Percentiles rank a stretch among this genome's conserved stretches.
These are phyloP conservation scores for Neurospora tetraspora DNA, from an alignment of 495 filamentous ascomycete species.

Conservation along the genomic window DNA sequence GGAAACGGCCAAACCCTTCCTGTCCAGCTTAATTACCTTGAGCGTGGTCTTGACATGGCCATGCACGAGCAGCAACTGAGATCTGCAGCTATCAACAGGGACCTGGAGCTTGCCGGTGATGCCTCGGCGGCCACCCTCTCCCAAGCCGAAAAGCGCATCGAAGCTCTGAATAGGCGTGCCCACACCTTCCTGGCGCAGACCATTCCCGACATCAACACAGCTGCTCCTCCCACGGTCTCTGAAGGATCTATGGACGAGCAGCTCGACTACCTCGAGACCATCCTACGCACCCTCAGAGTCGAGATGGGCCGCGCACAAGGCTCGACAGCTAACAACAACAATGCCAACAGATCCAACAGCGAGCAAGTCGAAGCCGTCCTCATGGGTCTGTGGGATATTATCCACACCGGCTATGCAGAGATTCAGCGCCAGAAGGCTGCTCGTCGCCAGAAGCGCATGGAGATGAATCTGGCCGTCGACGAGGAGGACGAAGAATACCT, in stretches of 20 bases:
- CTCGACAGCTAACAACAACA: conserved; percentile 8
- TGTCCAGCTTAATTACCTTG: conserved; percentile 33
- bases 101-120: conserved; percentile 8
- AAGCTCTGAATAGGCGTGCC: conserved; percentile 23
- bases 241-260: conserved; percentile 25
- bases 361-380: conserved; percentile 52
- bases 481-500: conserved; percentile 37
- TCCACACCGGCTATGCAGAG: conserved; percentile 53
- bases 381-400: conserved; percentile 62
- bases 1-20: conserved; percentile 35
- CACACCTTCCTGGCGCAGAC: conserved; percentile 20
- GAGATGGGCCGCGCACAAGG: conserved; percentile 24
- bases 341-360: conserved; percentile 26
- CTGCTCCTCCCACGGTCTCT: conserved; percentile 17
- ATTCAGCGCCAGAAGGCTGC: conserved; percentile 42
- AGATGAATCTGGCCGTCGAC: conserved; percentile 25
- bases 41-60: conserved; percentile 23
- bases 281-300: conserved; percentile 19
- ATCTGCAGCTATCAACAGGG: conserved; percentile 3
- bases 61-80: conserved; percentile 16
- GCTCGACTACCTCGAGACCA: conserved; percentile 30
- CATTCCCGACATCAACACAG: conserved; percentile 11
- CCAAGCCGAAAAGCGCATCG: conserved; percentile 20
- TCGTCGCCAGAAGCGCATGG: conserved; percentile 34
- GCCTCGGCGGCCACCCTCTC: conserved; percentile 8